Percentiles rank a stretch among this genome's conserved stretches.
Evolutionary conservation across 2,329 filamentous ascomycete species (phyloP).

Genomic region (Fonsecaea erecta): DNA sequence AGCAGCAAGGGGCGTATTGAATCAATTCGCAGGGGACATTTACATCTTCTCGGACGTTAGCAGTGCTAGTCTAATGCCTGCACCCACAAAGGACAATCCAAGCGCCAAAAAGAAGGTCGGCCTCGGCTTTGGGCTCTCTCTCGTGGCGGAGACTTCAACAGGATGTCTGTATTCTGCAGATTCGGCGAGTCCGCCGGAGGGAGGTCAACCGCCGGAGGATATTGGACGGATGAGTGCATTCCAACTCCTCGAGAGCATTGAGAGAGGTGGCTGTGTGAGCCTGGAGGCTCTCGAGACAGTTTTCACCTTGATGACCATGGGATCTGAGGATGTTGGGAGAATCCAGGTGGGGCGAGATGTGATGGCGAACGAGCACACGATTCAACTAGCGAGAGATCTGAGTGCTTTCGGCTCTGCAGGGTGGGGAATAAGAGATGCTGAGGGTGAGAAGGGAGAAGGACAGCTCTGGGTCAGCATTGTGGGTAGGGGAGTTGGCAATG

Average conservation of each 20-base stretch:
- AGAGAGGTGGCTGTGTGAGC: constrained; percentile 80
- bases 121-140: constrained; percentile 85
- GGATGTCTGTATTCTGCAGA: constrained; percentile 89
- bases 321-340: constrained; percentile 90
- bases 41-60: constrained; percentile 79
- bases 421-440: constrained; percentile 83
- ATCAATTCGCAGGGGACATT: constrained; percentile 82
- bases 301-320: constrained; percentile 95
- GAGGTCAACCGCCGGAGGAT: constrained; percentile 86
- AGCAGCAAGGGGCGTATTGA: constrained; percentile 81
- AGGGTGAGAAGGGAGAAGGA: constrained; percentile 62
- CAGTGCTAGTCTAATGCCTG: constrained; percentile 64
- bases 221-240: constrained; percentile 86
- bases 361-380: constrained; percentile 76
- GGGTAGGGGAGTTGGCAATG: constrained; percentile 89
- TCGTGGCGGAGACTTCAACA: constrained; percentile 90
- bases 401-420: constrained; percentile 86
- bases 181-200: constrained; percentile 71
- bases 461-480: constrained; percentile 90
- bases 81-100: constrained; percentile 69
- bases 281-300: constrained; percentile 73
- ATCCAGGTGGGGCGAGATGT: constrained; percentile 81
- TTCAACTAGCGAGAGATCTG: constrained; percentile 81
- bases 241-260: constrained; percentile 82
- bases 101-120: constrained; percentile 67